Percentiles rank a stretch among this genome's conserved stretches.
Conservation (phyloP, 108 stramenopile species). For the Chaetoceros tenuissimus region DNA sequence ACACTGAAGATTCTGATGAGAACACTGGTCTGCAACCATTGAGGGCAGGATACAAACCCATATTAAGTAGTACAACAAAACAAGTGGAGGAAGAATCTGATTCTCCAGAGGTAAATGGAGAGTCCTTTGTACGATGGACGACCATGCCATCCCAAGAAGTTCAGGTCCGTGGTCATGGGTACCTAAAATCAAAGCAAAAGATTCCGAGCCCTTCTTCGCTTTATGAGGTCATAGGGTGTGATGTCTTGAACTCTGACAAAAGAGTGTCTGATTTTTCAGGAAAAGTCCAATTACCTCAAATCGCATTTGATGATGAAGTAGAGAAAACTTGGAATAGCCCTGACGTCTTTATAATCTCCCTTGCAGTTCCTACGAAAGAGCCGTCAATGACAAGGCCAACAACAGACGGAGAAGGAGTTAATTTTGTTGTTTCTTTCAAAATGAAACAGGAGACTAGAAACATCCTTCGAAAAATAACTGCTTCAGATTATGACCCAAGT, state of each 20-base stretch:
- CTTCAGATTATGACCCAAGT: conserved; percentile 52
- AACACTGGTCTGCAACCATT: not conserved
- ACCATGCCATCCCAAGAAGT: conserved; percentile 25
- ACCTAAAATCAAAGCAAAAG: conserved; percentile 63
- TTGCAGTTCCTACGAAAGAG: conserved; percentile 75
- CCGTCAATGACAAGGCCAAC: conserved; percentile 39
- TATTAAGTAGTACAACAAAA: conserved; percentile 56
- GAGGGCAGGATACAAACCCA: conserved; percentile 18
- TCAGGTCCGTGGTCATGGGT: conserved; percentile 58
- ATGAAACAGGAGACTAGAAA: conserved; percentile 72
- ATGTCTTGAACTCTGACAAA: conserved; percentile 56
- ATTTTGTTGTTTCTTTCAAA: conserved; percentile 55
- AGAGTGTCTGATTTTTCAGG: conserved; percentile 56
- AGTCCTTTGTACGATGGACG: conserved; percentile 53
- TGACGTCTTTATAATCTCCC: conserved; percentile 56
- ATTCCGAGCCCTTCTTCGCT: conserved; percentile 59
- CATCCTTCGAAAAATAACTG: conserved; percentile 70
- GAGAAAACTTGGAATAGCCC: conserved; percentile 70
- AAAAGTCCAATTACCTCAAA: conserved; percentile 50
- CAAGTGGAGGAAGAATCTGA: conserved; percentile 44
- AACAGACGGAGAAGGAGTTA: conserved; percentile 66
- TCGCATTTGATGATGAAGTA: conserved; percentile 25
- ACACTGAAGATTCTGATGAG: not conserved
- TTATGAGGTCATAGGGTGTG: conserved; percentile 56
- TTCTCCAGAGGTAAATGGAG: conserved; percentile 32